Evolutionary conservation across 2,329 filamentous ascomycete species (phyloP), one percentile per base, ranked within the genome.

Genomic region (Pyrenochaeta sp.): DNA sequence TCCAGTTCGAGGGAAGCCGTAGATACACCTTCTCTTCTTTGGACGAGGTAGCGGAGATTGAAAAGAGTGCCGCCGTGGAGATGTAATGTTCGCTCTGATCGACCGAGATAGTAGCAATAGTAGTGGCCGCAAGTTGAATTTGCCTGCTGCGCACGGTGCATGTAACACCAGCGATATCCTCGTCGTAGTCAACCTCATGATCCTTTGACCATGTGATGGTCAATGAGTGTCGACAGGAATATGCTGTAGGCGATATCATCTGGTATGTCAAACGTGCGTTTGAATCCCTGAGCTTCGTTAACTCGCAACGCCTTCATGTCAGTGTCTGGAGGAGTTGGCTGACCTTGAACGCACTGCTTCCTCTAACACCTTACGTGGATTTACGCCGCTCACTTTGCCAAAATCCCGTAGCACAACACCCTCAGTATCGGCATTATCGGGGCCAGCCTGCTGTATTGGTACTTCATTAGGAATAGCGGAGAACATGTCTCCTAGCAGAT

Each of bases 71-170:
- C 12, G 87, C 84, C 0, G 93, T 96, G 5, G 93, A 91, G 42
- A 95, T 85, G 67, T 90, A 98, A 1, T 90, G 89, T 76, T 98
- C 93, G 5, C 95, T 96, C 73, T 99, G 93, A 63, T 89, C 88
- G 12, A 83, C 67, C 52, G 92, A 90, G 0, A 92, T 87, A 0
- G 92, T 90, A 10, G 92, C 90, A 43, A 96, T 78, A 0, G 84
- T 83, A 3, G 80, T 83, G 90, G 97, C 97, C 42, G 88, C 90
- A 65, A 95, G 88, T 10, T 81, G 86, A 25, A 90, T 77, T 10
- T 74, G 77, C 44, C 76, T 75, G 63, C 81, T 52, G 77, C 75
- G 72, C 79, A 85, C 76, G 34, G 77, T 77, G 50, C 80, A 79
- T 1, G 72, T 74, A 27, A 87, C 71, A 7, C 76, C 78, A 32